Evolutionary conservation across 2,329 filamentous ascomycete species (phyloP), one percentile per base, ranked within the genome.

Genomic region (Aspergillus chevalieri): DNA sequence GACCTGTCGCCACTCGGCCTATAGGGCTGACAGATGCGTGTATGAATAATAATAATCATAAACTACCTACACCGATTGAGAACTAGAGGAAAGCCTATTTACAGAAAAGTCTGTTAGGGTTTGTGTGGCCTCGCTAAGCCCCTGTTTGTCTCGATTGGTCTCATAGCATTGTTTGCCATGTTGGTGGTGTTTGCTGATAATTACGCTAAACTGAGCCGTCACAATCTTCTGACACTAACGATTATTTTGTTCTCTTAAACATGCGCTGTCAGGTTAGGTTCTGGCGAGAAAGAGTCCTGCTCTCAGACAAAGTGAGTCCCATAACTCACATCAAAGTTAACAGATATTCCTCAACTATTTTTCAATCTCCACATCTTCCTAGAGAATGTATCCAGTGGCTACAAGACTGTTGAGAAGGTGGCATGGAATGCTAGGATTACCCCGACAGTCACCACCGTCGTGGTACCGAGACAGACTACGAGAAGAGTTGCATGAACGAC

Each of bases 381-480:
- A 9, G 38, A 21, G n/a, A 41, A 41, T 41, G 38, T 41, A 17
- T 41, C 17, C 38, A 17, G 9, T 41, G 38, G 38, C 4, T 8
- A 19, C n/a, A 41, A 41, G 17, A 1, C 38, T 41, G 15, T 41
- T 41, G 38, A 41, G 15, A 41, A 41, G 38, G 38, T 41, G 38
- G 38, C 38, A 41, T 41, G 17, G 38, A 41, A 64, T 67, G 44
- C 52, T 72, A 3, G 52, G 50, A 44, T 62, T 75, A 19, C 53
- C 61, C 19, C 61, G 52, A 8, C 67, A 74, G 52, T 52, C 57
- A 7, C 59, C 59, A 48, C 57, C 55, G 12, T 59, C 62, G 4
- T 76, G 71, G 72, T 68, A 76, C 55, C 65, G 60, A 21, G 65
- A 66, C 46, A 63, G 71, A 17, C 59, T 74, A 34, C 55, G 55